Percentiles rank a stretch among this genome's conserved stretches.
phyloP scores from a whole-genome alignment of 345 rosid species.

The Rubroshorea leprosula region DNA sequence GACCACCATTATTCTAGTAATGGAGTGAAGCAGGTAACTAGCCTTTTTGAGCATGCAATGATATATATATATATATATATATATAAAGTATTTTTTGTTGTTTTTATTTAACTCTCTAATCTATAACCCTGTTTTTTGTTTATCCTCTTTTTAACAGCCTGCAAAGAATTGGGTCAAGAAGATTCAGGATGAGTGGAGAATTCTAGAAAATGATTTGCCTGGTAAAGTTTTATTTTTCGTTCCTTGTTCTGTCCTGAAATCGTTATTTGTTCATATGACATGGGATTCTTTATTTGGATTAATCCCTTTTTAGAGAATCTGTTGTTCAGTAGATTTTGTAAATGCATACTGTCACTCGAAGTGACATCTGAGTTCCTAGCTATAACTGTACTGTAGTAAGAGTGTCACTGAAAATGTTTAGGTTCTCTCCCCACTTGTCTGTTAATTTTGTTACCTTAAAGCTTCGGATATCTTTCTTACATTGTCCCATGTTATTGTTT shows the following conservation, averaged over 20 bases:
- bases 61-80: too few species aligned
- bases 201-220: slow-evolving; percentile 81
- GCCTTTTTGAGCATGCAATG: too few species aligned
- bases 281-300: background rate
- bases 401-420: background rate
- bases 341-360: background rate
- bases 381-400: background rate
- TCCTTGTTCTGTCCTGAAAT: background rate
- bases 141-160: slow-evolving; percentile 36
- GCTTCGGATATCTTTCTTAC: too few species aligned
- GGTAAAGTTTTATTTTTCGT: slow-evolving; percentile 31
- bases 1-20: slow-evolving; percentile 54
- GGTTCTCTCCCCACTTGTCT: too few species aligned
- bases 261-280: background rate
- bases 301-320: too few species aligned
- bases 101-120: background rate
- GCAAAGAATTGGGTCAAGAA: slow-evolving; percentile 60
- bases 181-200: slow-evolving; percentile 88
- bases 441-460: background rate
- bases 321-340: too few species aligned
- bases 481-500: background rate
- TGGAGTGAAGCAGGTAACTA: slow-evolving; percentile 49
- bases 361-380: background rate
- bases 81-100: slow-evolving; percentile 4
- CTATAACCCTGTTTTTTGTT: background rate